phyloP scores from a whole-genome alignment of 139 green algal genomes.

The Micractinium conductrix region DNA sequence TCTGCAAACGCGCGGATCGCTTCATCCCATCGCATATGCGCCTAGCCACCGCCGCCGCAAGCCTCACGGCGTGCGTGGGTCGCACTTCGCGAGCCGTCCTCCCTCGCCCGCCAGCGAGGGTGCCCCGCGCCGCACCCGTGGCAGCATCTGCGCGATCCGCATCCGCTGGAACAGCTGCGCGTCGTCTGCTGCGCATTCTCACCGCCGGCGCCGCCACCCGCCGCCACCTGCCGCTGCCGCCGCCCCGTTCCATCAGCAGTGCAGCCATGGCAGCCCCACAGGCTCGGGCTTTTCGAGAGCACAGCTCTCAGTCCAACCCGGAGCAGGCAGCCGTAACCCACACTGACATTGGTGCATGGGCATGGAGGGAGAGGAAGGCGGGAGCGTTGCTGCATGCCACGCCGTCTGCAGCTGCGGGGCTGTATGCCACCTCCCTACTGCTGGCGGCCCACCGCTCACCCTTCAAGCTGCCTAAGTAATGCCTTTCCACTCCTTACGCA shows the following conservation, averaged over 20 bases:
- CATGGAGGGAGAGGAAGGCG: neutral
- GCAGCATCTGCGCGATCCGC: neutral
- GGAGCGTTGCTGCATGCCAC: neutral
- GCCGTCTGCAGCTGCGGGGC: neutral
- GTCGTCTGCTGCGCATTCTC: neutral
- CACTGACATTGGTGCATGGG: neutral
- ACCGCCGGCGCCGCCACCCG: neutral
- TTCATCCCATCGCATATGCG: no score
- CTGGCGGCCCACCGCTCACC: neutral
- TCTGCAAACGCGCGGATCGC: no score
- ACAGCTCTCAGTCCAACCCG: constrained; percentile 22
- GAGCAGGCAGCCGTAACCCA: constrained; percentile 34
- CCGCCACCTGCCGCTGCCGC: neutral
- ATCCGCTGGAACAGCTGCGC: no score
- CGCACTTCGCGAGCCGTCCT: no score
- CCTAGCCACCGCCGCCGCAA: no score
- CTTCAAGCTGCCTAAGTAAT: neutral
- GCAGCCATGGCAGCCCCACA: neutral
- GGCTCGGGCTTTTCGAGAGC: neutral
- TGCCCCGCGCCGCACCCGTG: no score
- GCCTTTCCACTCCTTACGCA: neutral
- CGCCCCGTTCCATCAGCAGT: neutral
- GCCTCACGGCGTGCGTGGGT: no score
- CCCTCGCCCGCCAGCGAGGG: no score
- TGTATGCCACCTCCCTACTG: neutral